Evolutionary conservation across 116 monocot genomes (phyloP).

Genomic region (Zostera marina): DNA sequence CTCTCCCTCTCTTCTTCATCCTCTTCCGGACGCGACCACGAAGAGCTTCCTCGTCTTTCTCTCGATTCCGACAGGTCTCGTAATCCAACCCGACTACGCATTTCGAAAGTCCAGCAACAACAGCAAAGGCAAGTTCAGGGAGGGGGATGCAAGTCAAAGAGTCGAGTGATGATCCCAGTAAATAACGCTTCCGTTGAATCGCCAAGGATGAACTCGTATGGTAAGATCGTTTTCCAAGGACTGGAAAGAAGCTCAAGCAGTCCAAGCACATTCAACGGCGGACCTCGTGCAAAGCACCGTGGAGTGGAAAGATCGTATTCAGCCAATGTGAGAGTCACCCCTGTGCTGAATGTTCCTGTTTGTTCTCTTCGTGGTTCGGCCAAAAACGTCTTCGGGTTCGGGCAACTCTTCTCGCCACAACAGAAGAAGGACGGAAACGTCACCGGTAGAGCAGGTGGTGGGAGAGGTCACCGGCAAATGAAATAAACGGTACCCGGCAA

Average conservation of each 20-base stretch:
- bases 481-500: background rate
- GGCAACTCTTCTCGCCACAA: slow-evolving; percentile 25
- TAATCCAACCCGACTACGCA: slow-evolving; percentile 8
- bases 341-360: slow-evolving; percentile 77
- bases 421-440: slow-evolving; percentile 7
- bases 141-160: slow-evolving; percentile 1
- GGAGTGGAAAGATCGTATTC: slow-evolving; percentile 40
- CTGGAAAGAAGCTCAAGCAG: slow-evolving; percentile 83
- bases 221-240: slow-evolving; percentile 70
- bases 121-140: background rate
- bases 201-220: slow-evolving; percentile 80
- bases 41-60: slow-evolving; percentile 35
- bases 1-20: slow-evolving; percentile 28
- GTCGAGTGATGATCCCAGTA: slow-evolving; percentile 8
- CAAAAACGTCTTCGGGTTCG: slow-evolving; percentile 25
- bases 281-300: slow-evolving; percentile 17
- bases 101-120: background rate
- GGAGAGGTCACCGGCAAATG: slow-evolving; percentile 1
- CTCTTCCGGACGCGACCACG: slow-evolving; percentile 28
- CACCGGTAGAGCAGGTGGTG: background rate
- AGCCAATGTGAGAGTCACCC: slow-evolving; percentile 42
- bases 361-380: slow-evolving; percentile 44
- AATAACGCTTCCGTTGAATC: slow-evolving; percentile 33
- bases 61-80: slow-evolving; percentile 31
- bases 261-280: slow-evolving; percentile 49